Base-by-base conservation (phyloP, 805 yeast genomes). In the Metschnikowia reukaufii region DNA sequence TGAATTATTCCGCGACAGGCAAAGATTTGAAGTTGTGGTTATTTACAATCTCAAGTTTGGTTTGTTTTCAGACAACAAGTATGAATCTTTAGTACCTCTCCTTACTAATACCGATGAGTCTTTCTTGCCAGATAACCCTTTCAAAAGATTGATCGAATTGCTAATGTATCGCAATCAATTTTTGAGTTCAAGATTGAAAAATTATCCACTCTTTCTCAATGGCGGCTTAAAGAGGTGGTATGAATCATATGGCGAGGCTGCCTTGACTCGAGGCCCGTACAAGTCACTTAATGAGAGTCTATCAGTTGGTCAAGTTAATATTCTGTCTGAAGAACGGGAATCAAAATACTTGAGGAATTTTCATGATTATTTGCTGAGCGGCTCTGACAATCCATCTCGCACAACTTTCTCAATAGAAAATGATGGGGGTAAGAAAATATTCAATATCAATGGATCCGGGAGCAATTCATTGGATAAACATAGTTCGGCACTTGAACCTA, bases 11-110 rank as follows among this genome's bases (percentile, higher is more conserved):
- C 62, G 67, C 18, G 63, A 68, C 3, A 67, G 96, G 52, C 64
- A 72, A 46, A 54, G 60, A 10, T 89, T 77, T 60, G 88, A 84
- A 40, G 66, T 82, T 36, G 71, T 92, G 1, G 83, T 91, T 2
- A 55, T 87, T 1, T 82, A 88, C 58, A 88, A 86, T 61, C 65
- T 70, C 29, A 57, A 64, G 23, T 77, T 70, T 33, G 74, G 74
- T 0, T 57, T 58, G 12, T 44, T 51, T 42, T 40, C 54, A 39
- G 50, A 49, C 17, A 59, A 66, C 36, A 65, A 72, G 38, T 63
- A 78, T 33, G 47, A 66, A 2, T 55, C 64, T 16, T 51, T 83
- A 20, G 68, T 63, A 43, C 58, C 64, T 20, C 61, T 69, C 57
- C 63, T 77, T 16, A 54, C 67, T 16, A 60, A 66, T 15, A 52